Percentiles rank a stretch among this genome's conserved stretches.
These are phyloP conservation scores for Aspergillus sojae DNA, from an alignment of 2,329 filamentous ascomycete genomes.

Conservation along the genomic window DNA sequence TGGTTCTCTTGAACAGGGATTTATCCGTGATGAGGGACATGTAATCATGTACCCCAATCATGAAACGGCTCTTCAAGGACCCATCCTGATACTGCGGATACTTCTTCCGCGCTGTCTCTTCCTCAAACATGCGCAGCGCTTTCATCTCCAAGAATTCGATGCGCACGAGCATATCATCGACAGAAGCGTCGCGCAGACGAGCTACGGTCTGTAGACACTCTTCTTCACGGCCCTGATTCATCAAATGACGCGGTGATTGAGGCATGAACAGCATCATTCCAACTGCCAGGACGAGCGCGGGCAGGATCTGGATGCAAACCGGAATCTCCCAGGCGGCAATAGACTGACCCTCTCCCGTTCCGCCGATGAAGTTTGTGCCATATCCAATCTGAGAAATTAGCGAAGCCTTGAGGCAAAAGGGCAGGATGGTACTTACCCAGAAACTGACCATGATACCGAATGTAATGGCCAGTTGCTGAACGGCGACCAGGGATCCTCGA, in stretches of 20 bases:
- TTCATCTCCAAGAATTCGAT: constrained; percentile 80
- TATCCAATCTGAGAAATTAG: constrained; percentile 41
- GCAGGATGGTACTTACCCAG: constrained; percentile 33
- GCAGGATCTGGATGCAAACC: constrained; percentile 69
- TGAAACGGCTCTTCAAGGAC: constrained; percentile 65
- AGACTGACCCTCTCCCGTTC: constrained; percentile 59
- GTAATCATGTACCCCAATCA: constrained; percentile 58
- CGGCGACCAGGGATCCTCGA: constrained; percentile 44
- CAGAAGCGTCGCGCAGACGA: constrained; percentile 62
- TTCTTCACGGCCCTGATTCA: constrained; percentile 67
- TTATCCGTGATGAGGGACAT: constrained; percentile 35
- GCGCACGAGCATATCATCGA: constrained; percentile 69
- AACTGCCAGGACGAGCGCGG: constrained; percentile 65
- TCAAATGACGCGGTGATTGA: constrained; percentile 72
- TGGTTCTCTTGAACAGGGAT: constrained; percentile 40
- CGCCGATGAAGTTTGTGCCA: constrained; percentile 65
- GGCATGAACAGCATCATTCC: constrained; percentile 77
- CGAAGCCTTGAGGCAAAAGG: not conserved
- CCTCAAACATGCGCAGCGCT: constrained; percentile 73
- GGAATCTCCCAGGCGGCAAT: constrained; percentile 75
- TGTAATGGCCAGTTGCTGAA: constrained; percentile 48
- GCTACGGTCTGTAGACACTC: constrained; percentile 68
- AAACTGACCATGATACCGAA: constrained; percentile 49
- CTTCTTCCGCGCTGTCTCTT: constrained; percentile 64
- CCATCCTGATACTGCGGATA: constrained; percentile 67